A percentile compares a stretch with the other conserved stretches of the same genome.
phyloP scores from a whole-genome alignment of 305 asterid genomes.

The Fraxinus xanthoxyloides region DNA sequence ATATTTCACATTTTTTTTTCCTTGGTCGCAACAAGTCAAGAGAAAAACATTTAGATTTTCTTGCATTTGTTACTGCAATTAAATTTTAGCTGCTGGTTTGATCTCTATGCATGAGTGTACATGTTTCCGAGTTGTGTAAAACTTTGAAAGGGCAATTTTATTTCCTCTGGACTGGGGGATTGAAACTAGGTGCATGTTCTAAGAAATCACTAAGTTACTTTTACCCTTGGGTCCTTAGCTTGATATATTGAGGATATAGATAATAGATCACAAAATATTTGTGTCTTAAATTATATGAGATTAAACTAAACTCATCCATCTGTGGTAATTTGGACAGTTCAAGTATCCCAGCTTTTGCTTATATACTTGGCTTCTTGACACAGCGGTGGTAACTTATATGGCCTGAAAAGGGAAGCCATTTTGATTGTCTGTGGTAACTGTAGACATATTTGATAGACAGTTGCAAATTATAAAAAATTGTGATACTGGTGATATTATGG shows the following conservation, averaged over 20 bases:
- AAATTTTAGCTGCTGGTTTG: background rate
- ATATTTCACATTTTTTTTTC: background rate
- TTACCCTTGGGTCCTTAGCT: background rate
- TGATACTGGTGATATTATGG: background rate
- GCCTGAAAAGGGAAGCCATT: background rate
- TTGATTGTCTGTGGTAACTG: background rate
- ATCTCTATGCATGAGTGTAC: background rate
- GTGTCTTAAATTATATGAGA: background rate
- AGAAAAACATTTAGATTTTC: background rate
- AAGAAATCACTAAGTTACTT: background rate
- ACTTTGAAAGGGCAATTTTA: background rate
- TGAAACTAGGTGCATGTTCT: background rate
- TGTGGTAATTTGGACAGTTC: background rate
- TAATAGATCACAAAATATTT: background rate
- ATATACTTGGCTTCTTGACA: background rate
- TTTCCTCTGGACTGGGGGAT: background rate
- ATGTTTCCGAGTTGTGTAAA: background rate
- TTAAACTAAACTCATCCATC: background rate
- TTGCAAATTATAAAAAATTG: background rate
- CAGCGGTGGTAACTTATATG: background rate
- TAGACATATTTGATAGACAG: background rate
- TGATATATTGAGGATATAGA: background rate
- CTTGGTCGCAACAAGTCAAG: background rate
- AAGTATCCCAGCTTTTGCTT: background rate
- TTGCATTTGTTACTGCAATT: background rate